These are phyloP conservation scores for Fusarium incarnatum DNA, from an alignment of 2,329 filamentous ascomycete genomes.

Conservation along the genomic window DNA sequence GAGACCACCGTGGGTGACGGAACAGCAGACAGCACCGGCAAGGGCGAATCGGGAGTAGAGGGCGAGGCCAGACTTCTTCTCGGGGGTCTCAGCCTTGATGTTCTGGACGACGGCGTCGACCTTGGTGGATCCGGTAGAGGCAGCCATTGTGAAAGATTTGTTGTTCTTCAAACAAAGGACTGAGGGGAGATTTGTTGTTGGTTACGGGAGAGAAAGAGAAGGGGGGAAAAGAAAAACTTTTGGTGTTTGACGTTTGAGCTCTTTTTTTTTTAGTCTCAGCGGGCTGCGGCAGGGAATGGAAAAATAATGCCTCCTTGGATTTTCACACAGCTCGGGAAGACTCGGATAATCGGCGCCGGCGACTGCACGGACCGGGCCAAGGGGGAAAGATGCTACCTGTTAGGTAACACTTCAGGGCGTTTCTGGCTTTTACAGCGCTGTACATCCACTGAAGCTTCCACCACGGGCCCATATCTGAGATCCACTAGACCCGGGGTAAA, in stretches of 20 bases:
- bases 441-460: conserved; percentile 15
- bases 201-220: conserved; percentile 18
- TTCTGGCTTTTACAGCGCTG: conserved; percentile 15
- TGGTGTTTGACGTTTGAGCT: conserved; percentile 40
- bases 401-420: conserved; percentile 24
- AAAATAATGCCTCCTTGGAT: conserved; percentile 43
- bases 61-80: conserved; percentile 63
- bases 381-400: conserved; percentile 31
- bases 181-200: conserved; percentile 50
- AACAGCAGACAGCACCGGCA: conserved; percentile 97
- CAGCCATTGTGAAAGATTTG: conserved; percentile 56
- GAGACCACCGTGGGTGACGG: conserved; percentile 88
- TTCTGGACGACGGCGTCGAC: conserved; percentile 59
- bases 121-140: conserved; percentile 57
- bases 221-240: conserved; percentile 33
- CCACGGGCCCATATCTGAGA: conserved; percentile 12
- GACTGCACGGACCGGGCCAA: conserved; percentile 47
- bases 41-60: conserved; percentile 98
- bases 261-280: conserved; percentile 43
- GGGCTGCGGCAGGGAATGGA: conserved; percentile 24
- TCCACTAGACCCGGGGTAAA: conserved; percentile 29
- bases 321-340: conserved; percentile 43
- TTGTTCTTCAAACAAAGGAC: conserved; percentile 42
- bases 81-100: conserved; percentile 55
- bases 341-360: conserved; percentile 49